phyloP scores from a whole-genome alignment of 139 green algal species.

The Deuterostichococcus epilithicus region DNA sequence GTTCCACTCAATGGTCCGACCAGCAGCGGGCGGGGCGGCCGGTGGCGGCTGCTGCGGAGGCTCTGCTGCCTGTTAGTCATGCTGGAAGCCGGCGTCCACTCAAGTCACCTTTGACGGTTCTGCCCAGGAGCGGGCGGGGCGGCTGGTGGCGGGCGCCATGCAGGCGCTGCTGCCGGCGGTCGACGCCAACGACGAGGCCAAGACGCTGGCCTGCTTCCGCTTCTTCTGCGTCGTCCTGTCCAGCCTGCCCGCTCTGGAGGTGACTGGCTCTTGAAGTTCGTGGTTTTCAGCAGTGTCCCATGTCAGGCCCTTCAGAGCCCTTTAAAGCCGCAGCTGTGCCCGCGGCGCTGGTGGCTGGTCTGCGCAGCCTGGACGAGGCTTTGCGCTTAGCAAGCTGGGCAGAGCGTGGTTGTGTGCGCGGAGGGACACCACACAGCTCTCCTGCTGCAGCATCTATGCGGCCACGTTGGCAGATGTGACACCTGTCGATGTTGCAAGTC shows the following conservation, averaged over 20 bases:
- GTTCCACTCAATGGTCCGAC: no score
- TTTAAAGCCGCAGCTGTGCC: background rate
- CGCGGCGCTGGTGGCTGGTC: no score
- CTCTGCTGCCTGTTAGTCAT: background rate
- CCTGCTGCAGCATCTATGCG: no score
- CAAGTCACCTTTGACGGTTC: background rate
- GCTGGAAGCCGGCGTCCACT: no score
- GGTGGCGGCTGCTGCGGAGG: background rate
- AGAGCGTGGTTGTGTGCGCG: no score
- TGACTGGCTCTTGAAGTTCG: slow-evolving; percentile 1
- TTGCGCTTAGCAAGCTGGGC: no score
- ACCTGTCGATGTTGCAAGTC: no score
- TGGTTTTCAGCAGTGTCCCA: no score
- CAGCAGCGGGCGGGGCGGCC: slow-evolving; percentile 18
- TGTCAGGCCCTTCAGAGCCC: background rate
- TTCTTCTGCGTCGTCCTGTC: slow-evolving; percentile 67
- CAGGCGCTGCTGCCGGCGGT: slow-evolving; percentile 84
- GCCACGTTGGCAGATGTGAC: no score
- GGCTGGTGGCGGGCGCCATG: slow-evolving; percentile 63
- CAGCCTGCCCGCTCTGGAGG: slow-evolving; percentile 27
- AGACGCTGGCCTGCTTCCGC: slow-evolving; percentile 76
- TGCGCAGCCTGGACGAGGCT: no score
- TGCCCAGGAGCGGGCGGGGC: slow-evolving; percentile 11
- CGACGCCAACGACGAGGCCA: slow-evolving; percentile 89
- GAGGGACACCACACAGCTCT: no score